phyloP scores from a whole-genome alignment of 2,329 filamentous ascomycete species.

The Diaporthe amygdali region DNA sequence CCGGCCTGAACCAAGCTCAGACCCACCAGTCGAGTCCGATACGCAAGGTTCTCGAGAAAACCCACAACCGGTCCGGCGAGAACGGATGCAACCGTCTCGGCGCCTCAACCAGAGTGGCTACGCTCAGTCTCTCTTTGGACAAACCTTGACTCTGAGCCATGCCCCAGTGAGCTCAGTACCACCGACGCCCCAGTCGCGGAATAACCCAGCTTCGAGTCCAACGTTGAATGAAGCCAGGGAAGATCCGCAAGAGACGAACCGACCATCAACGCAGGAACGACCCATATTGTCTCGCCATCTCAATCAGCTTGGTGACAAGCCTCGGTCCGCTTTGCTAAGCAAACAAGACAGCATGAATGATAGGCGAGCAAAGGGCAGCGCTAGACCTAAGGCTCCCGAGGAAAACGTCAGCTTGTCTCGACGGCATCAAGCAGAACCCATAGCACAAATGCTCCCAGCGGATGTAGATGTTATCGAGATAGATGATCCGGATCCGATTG shows the following conservation, averaged over 20 bases:
- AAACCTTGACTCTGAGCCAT: slow-evolving; percentile 48
- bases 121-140: slow-evolving; percentile 56
- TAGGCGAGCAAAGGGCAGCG: neutral
- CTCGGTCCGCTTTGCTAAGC: neutral
- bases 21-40: neutral
- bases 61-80: neutral
- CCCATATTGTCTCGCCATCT: neutral
- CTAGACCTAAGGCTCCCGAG: neutral
- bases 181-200: slow-evolving; percentile 27
- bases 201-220: slow-evolving; percentile 10
- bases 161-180: slow-evolving; percentile 40
- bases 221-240: neutral
- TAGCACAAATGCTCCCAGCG: neutral
- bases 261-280: neutral
- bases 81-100: slow-evolving; percentile 2
- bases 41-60: neutral
- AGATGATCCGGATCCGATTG: slow-evolving; percentile 4
- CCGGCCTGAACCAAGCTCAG: slow-evolving; percentile 13
- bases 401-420: neutral
- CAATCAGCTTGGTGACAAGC: neutral
- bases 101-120: slow-evolving; percentile 42
- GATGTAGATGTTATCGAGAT: slow-evolving; percentile 22
- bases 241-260: neutral
- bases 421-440: neutral
- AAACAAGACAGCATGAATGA: neutral